Evolutionary conservation across 306 rosid genomes (phyloP).

Genomic region (Gastrolobium villosum): DNA sequence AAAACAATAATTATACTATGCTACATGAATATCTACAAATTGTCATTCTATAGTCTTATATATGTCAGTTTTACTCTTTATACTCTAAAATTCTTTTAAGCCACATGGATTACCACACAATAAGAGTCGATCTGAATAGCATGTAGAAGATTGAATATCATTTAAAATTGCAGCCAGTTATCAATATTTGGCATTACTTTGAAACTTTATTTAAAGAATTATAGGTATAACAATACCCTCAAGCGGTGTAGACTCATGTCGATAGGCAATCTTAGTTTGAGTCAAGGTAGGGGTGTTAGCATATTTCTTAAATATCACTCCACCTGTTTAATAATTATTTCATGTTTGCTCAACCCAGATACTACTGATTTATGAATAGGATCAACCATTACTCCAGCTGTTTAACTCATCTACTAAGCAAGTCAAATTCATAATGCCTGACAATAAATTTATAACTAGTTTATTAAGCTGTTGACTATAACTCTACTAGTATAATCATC

Average conservation of each 20-base stretch:
- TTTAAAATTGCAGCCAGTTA: neutral
- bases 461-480: neutral
- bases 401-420: neutral
- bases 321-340: neutral
- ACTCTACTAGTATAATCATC: neutral
- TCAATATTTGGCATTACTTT: neutral
- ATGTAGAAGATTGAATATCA: neutral
- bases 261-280: too few species aligned
- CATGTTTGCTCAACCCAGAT: slow-evolving; percentile 2
- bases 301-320: too few species aligned
- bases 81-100: too few species aligned
- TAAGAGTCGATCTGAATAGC: too few species aligned
- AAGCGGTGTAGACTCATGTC: neutral
- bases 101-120: too few species aligned
- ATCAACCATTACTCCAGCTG: neutral
- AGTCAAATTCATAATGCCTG: neutral
- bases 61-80: too few species aligned
- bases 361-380: neutral
- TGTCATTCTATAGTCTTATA: too few species aligned
- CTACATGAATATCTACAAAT: too few species aligned
- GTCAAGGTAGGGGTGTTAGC: too few species aligned
- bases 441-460: slow-evolving; percentile 4
- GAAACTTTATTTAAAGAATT: neutral
- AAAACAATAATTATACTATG: too few species aligned
- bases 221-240: neutral